Percentiles rank a stretch among this genome's conserved stretches.
Conservation (phyloP, 2,329 filamentous ascomycete genomes). For the Stemphylium beticola region DNA sequence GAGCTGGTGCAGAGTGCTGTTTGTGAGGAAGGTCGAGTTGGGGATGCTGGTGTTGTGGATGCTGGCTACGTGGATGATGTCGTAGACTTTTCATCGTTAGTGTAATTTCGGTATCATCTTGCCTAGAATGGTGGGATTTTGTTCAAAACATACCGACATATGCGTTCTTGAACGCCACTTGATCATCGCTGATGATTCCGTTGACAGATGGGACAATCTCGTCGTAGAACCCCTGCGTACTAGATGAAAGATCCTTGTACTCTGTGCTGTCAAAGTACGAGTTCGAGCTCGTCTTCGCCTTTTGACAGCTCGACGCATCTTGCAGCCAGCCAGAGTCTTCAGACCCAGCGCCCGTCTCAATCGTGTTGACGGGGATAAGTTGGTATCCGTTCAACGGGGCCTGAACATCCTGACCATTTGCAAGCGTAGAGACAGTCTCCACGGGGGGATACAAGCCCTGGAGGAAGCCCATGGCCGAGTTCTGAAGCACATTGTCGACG, state of each 20-base stretch:
- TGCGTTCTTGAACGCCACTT: slow-evolving; percentile 66
- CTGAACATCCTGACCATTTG: slow-evolving; percentile 71
- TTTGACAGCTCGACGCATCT: slow-evolving; percentile 61
- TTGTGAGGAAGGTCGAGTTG: slow-evolving; percentile 63
- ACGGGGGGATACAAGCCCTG: slow-evolving; percentile 88
- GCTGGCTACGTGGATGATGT: slow-evolving; percentile 66
- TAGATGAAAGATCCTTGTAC: slow-evolving; percentile 56
- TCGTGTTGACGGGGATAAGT: slow-evolving; percentile 74
- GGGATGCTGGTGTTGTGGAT: slow-evolving; percentile 71
- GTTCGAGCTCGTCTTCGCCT: slow-evolving; percentile 64
- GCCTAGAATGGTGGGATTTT: no score
- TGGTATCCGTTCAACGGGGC: slow-evolving; percentile 82
- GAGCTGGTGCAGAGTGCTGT: slow-evolving; percentile 66
- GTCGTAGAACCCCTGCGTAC: slow-evolving; percentile 62
- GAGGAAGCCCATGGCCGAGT: slow-evolving; percentile 78
- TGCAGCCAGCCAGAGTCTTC: slow-evolving; percentile 66
- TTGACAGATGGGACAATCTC: slow-evolving; percentile 61
- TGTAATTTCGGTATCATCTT: neutral
- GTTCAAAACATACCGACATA: slow-evolving; percentile 60
- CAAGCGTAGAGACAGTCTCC: slow-evolving; percentile 63
- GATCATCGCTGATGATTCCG: slow-evolving; percentile 54
- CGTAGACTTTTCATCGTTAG: slow-evolving; percentile 55
- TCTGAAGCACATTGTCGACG: slow-evolving; percentile 77
- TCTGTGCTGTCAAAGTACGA: slow-evolving; percentile 61
- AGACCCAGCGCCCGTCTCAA: slow-evolving; percentile 64